These are phyloP conservation scores for Fraxinus sp. DNA, from an alignment of 305 asterid genomes.

Conservation along the genomic window DNA sequence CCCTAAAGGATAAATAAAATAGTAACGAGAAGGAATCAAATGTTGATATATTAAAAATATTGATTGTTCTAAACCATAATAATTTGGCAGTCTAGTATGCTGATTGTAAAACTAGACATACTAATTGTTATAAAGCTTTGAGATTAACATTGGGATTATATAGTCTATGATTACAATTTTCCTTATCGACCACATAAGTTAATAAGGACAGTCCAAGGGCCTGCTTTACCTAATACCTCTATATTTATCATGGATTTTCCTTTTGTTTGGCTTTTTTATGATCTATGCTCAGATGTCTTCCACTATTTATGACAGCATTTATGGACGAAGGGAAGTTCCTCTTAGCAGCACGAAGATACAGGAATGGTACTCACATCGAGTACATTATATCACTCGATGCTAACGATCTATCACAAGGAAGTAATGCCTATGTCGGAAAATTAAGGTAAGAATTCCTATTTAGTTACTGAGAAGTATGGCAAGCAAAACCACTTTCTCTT, in stretches of 20 bases:
- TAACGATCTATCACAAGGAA: constrained; percentile 78
- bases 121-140: not conserved
- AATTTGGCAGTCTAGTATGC: not conserved
- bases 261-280: constrained; percentile 3
- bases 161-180: not conserved
- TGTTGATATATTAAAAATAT: not conserved
- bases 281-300: not conserved
- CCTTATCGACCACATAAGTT: not conserved
- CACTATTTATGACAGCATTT: constrained; percentile 48
- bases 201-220: not conserved
- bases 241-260: not conserved
- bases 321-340: constrained; percentile 86
- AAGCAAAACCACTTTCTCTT: constrained; percentile 1
- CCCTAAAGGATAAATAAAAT: not conserved
- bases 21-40: not conserved
- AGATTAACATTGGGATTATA: not conserved
- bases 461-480: constrained; percentile 10
- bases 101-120: constrained; percentile 3
- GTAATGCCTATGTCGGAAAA: constrained; percentile 93
- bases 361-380: constrained; percentile 80
- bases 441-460: constrained; percentile 52
- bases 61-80: not conserved
- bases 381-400: constrained; percentile 82
- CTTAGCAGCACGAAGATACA: constrained; percentile 79
- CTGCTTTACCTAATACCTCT: not conserved